A percentile compares a stretch with the other conserved stretches of the same genome.
Evolutionary conservation across 306 rosid genomes (phyloP).

Genomic region (Cicer yamashitae): DNA sequence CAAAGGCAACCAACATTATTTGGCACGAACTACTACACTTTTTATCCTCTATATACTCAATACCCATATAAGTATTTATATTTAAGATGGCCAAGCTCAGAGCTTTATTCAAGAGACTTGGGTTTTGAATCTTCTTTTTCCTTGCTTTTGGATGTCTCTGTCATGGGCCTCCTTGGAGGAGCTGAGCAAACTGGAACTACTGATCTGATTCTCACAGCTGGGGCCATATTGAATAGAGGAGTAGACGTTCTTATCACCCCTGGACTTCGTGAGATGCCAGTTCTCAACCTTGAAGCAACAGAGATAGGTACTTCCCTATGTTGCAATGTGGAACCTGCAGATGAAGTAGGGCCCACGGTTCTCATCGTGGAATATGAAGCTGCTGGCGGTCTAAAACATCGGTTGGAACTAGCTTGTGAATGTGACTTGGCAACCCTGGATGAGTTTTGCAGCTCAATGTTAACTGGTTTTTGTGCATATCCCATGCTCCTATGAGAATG

Average conservation of each 20-base stretch:
- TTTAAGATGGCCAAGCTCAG: constrained; percentile 54
- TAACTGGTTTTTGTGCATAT: constrained; percentile 47
- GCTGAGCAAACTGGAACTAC: constrained; percentile 88
- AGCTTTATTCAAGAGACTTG: constrained; percentile 49
- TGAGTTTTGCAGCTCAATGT: constrained; percentile 50
- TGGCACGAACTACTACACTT: constrained; percentile 36
- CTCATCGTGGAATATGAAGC: constrained; percentile 55
- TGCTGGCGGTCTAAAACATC: constrained; percentile 53
- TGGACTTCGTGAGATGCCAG: constrained; percentile 49
- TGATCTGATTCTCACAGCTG: constrained; percentile 77
- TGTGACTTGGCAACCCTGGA: constrained; percentile 41
- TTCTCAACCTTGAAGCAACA: constrained; percentile 60
- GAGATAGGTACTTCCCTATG: constrained; percentile 45
- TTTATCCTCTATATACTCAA: constrained; percentile 29
- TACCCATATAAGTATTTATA: constrained; percentile 36
- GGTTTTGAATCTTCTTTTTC: constrained; percentile 50
- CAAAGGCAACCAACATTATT: constrained; percentile 38
- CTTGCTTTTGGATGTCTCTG: constrained; percentile 40
- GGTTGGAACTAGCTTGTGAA: constrained; percentile 48
- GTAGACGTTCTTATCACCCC: constrained; percentile 51
- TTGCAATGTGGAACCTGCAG: constrained; percentile 48
- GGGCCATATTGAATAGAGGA: constrained; percentile 61
- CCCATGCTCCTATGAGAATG: constrained; percentile 45
- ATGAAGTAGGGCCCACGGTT: constrained; percentile 49
- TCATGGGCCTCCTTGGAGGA: constrained; percentile 65